A percentile compares a stretch with the other conserved stretches of the same genome.
Conservation (phyloP, 208 protist species). For the Leishmania lainsoni region DNA sequence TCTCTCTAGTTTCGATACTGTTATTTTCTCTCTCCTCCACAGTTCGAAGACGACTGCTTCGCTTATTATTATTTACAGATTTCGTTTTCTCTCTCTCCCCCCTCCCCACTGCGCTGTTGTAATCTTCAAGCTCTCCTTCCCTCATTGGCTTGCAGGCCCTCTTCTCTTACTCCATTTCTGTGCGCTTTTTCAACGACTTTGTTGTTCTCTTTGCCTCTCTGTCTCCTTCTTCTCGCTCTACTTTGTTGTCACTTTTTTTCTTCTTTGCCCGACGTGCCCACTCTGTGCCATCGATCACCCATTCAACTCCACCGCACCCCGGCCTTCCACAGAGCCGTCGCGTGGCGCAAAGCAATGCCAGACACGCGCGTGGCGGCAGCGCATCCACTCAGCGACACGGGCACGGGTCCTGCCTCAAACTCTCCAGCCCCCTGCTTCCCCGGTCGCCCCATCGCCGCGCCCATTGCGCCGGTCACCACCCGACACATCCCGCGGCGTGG, state of each 20-base stretch:
- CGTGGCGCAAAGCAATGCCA: not conserved
- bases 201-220: not conserved
- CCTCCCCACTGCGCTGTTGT: not conserved
- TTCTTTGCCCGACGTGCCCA: not conserved
- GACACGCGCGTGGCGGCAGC: not conserved
- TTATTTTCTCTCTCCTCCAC: not conserved
- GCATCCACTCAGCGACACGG: not conserved
- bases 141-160: not conserved
- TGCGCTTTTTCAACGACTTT: not conserved
- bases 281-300: not conserved
- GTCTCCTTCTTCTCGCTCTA: not conserved
- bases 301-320: not conserved
- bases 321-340: not conserved
- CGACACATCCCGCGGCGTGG: too few species aligned
- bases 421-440: not conserved
- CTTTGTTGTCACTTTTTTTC: not conserved
- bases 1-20: not conserved
- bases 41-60: not conserved
- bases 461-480: not conserved
- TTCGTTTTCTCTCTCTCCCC: slow-evolving; percentile 4
- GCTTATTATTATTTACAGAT: slow-evolving; percentile 1
- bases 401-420: not conserved
- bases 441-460: not conserved
- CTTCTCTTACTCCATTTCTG: not conserved
- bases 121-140: not conserved